Conservation (phyloP, 805 yeast genomes). For the Torulaspora gathmanii region DNA sequence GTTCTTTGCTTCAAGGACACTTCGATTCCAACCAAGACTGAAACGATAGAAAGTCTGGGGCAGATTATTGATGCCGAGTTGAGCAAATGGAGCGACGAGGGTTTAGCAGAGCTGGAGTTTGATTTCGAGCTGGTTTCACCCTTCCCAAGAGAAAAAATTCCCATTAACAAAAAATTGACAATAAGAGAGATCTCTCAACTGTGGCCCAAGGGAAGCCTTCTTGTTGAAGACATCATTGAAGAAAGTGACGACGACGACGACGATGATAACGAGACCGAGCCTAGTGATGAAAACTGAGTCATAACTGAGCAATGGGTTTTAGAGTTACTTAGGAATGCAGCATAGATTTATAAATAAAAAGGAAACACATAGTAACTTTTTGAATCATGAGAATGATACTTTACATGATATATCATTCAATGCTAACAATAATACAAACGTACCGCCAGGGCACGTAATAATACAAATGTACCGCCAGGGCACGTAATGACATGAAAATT, state of each 20-base stretch:
- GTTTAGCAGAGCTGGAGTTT: constrained; percentile 25
- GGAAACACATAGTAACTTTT: background rate
- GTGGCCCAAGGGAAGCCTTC: constrained; percentile 69
- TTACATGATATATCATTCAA: background rate
- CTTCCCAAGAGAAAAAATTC: constrained; percentile 54
- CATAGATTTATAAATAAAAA: background rate
- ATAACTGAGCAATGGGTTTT: background rate
- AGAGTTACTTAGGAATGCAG: background rate
- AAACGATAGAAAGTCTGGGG: constrained; percentile 9
- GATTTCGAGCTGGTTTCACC: constrained; percentile 58
- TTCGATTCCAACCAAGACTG: constrained; percentile 9
- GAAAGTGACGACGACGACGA: constrained; percentile 31
- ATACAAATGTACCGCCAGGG: background rate
- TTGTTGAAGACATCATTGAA: constrained; percentile 44
- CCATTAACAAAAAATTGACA: constrained; percentile 24
- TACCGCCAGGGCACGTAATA: background rate
- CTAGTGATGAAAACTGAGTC: background rate
- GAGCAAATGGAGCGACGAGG: constrained; percentile 9
- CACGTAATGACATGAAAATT: background rate
- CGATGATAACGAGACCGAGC: constrained; percentile 9
- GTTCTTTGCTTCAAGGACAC: constrained; percentile 24
- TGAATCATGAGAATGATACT: background rate
- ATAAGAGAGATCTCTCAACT: constrained; percentile 44
- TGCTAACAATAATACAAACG: background rate
- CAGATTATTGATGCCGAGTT: constrained; percentile 17